Conservation (phyloP, 2,329 filamentous ascomycete species). For the Rhexocercosporidium sp. region DNA sequence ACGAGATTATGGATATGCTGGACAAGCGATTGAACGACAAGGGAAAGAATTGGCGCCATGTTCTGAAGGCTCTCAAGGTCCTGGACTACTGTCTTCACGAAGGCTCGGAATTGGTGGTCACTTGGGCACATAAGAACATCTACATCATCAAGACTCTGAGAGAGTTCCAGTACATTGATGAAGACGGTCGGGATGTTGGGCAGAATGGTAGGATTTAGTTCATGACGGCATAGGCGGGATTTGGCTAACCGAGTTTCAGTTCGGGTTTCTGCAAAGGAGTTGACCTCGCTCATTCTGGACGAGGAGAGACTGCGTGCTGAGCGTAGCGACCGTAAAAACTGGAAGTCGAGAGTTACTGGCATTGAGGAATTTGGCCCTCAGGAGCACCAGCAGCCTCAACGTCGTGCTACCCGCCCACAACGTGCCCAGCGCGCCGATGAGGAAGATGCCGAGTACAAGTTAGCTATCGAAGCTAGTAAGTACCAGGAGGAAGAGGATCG, state of each 20-base stretch:
- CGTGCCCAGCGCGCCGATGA: conserved; percentile 67
- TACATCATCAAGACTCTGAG: conserved; percentile 99
- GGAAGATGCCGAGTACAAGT: conserved; percentile 86
- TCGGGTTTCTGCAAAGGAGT: conserved; percentile 92
- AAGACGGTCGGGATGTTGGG: conserved; percentile 93
- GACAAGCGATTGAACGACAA: conserved; percentile 99
- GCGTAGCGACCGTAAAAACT: conserved; percentile 87
- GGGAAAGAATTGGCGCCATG: conserved; percentile 99
- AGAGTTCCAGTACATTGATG: conserved; percentile 96
- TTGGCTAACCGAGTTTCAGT: conserved; percentile 61
- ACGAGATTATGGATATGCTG: conserved; percentile 99
- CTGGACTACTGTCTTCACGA: conserved; percentile 98
- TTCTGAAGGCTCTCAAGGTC: conserved; percentile 96
- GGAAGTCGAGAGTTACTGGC: conserved; percentile 95
- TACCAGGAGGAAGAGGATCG: conserved; percentile 91
- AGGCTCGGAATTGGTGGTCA: conserved; percentile 93
- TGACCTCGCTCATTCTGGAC: conserved; percentile 89
- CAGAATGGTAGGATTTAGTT: conserved; percentile 76
- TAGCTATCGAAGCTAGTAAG: conserved; percentile 95
- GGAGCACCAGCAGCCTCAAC: conserved; percentile 46
- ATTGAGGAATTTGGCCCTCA: conserved; percentile 77
- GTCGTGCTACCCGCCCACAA: conserved; percentile 52
- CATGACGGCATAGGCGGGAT: not conserved
- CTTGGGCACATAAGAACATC: conserved; percentile 96
- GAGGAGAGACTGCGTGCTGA: conserved; percentile 91